These are phyloP conservation scores for Penicillium hesseltinei DNA, from an alignment of 2,329 filamentous ascomycete species.

Conservation along the genomic window DNA sequence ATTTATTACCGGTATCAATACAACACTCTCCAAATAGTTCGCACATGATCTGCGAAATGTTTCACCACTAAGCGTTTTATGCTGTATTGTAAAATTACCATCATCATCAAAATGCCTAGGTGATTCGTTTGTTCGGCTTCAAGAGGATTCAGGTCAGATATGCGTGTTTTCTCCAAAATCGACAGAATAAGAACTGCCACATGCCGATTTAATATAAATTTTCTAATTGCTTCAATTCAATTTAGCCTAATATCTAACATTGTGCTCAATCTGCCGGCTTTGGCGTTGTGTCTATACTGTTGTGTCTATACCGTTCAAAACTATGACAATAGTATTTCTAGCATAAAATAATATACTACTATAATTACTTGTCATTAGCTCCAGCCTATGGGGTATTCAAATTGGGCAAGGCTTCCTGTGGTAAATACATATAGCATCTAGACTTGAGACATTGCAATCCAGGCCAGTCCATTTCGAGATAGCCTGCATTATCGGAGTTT, in stretches of 20 bases:
- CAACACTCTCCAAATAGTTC: accelerated
- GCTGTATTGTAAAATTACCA: background rate
- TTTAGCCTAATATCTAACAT: background rate
- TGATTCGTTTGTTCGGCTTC: background rate
- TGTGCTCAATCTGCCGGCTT: background rate
- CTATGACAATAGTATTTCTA: background rate
- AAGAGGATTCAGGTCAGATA: background rate
- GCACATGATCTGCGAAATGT: background rate
- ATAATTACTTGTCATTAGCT: background rate
- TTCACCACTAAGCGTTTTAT: background rate
- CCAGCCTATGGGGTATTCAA: background rate
- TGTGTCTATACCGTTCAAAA: no score
- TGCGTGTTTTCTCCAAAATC: background rate
- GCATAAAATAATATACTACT: background rate
- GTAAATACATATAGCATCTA: no score
- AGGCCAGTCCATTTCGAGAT: background rate
- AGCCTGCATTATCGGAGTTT: background rate
- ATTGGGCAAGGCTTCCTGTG: no score
- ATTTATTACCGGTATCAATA: conserved; percentile 5
- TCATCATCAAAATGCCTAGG: background rate
- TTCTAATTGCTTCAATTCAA: background rate
- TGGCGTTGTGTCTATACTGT: background rate
- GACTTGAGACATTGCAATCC: background rate
- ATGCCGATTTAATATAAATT: accelerated
- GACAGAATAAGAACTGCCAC: background rate